These are phyloP conservation scores for Colletotrichum theobromicola DNA, from an alignment of 2,329 filamentous ascomycete species.

Conservation along the genomic window DNA sequence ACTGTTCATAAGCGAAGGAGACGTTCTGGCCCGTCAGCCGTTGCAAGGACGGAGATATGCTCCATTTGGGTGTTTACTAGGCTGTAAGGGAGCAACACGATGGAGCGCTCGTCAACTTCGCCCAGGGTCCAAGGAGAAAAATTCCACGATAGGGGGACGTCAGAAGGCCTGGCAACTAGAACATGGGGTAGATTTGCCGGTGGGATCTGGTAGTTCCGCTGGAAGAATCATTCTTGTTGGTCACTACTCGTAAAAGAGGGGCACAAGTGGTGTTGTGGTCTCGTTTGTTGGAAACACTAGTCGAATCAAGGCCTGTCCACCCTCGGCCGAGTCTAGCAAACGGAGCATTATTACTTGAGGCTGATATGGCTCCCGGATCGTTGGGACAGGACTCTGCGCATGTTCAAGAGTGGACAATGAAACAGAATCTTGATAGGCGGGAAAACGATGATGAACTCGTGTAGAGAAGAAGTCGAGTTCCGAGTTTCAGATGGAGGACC, in stretches of 20 bases:
- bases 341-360: not conserved
- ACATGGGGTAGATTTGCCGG: not conserved
- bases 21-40: not conserved
- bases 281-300: conserved; percentile 15
- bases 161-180: not conserved
- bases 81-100: not conserved
- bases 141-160: not conserved
- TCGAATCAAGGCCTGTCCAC: not conserved
- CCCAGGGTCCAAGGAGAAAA: not conserved
- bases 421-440: not conserved
- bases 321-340: conserved; percentile 4
- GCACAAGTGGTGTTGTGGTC: not conserved
- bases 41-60: not conserved
- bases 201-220: not conserved
- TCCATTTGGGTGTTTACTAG: not conserved
- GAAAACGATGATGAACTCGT: not conserved
- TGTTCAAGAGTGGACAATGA: not conserved
- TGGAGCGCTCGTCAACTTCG: not conserved
- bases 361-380: not conserved
- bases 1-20: not conserved
- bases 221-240: not conserved
- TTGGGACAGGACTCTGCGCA: not conserved
- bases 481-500: not conserved
- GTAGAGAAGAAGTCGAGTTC: not conserved
- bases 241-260: not conserved